These are phyloP conservation scores for Plantago elongata DNA, from an alignment of 257 asterid genomes.

Conservation along the genomic window DNA sequence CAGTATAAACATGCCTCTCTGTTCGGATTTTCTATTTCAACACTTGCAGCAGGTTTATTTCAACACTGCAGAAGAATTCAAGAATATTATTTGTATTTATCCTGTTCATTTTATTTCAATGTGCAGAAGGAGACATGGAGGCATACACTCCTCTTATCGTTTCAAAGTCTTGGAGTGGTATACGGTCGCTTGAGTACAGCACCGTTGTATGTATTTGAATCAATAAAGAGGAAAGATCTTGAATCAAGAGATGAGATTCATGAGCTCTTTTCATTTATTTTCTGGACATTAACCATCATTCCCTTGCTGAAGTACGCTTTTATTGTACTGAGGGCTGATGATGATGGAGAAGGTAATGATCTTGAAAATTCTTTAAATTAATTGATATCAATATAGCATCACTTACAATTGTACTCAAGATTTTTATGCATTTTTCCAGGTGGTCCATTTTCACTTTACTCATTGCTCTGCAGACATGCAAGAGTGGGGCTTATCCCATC, in stretches of 20 bases:
- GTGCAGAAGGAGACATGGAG: conserved; percentile 49
- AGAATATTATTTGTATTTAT: conserved; percentile 7
- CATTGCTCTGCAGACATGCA: conserved; percentile 78
- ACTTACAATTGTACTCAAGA: conserved; percentile 18
- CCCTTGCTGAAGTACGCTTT: conserved; percentile 79
- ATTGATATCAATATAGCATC: background rate
- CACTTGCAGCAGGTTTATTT: background rate
- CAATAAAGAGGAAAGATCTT: conserved; percentile 46
- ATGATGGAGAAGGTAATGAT: conserved; percentile 76
- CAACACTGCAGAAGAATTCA: conserved; percentile 2
- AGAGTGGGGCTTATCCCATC: conserved; percentile 80
- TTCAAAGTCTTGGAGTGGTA: conserved; percentile 91
- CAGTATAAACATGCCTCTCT: background rate
- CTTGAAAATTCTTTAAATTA: conserved; percentile 6
- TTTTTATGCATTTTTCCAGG: conserved; percentile 46
- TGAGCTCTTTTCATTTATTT: conserved; percentile 76
- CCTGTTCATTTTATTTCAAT: background rate
- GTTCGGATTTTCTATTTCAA: background rate
- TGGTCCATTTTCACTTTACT: conserved; percentile 86
- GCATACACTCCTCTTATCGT: conserved; percentile 58
- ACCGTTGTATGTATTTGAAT: conserved; percentile 80
- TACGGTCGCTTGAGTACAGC: conserved; percentile 90
- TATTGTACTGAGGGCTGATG: conserved; percentile 74
- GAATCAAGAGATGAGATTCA: conserved; percentile 52
- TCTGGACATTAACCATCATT: conserved; percentile 78